Base-by-base conservation (phyloP, 495 filamentous ascomycete genomes). In the Daldinia vernicosa region DNA sequence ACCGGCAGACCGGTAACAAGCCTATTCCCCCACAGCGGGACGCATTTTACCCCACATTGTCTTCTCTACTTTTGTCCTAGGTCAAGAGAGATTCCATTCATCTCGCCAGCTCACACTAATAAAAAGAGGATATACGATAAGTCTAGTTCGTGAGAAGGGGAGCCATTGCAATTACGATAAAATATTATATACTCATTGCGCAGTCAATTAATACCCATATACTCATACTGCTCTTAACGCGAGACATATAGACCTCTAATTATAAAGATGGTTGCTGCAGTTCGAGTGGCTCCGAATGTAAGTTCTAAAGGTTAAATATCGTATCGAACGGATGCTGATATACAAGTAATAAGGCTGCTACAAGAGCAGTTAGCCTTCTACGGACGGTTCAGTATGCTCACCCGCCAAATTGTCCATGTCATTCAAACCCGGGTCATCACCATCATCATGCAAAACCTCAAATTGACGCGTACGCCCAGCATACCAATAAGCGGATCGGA, bases 321-420 rank as follows among this genome's bases (percentile, higher is more conserved):
- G 1, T 28, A 26, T 35, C 47, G 30, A 39, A 22, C 14, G n/a
- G 15, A 22, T 53, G 6, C 35, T 69, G 28, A 69, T 86, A 63
- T 28, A 32, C 53, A 9, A 30, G 9, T 17, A 70, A 53, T 30
- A 53, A 93, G 74, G 88, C 91, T 67, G 93, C 95, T 61, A 83
- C 87, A 51, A 83, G 91, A 69, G 94, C 95, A n/a, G 77, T 89
- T 68, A 92, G 87, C 74, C 88, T 98, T 58, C 89, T 98, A 59
- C 89, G 92, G 58, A 92, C 95, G 35, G 86, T 99, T 14, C 94
- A 97, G 80, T 96, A 90, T 78, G 90, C 92, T 0, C 94, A 97
- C 79, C 94, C 93, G 1, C 93, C 93, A 5, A 88, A 85, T 11
- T 98, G 96, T 71, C 95, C 96, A 3, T 98, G 96, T 81, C 95